Evolutionary conservation across 768 basidiomycete species (phyloP), one percentile per base, ranked within the genome.

Genomic region (Trametes meyenii): DNA sequence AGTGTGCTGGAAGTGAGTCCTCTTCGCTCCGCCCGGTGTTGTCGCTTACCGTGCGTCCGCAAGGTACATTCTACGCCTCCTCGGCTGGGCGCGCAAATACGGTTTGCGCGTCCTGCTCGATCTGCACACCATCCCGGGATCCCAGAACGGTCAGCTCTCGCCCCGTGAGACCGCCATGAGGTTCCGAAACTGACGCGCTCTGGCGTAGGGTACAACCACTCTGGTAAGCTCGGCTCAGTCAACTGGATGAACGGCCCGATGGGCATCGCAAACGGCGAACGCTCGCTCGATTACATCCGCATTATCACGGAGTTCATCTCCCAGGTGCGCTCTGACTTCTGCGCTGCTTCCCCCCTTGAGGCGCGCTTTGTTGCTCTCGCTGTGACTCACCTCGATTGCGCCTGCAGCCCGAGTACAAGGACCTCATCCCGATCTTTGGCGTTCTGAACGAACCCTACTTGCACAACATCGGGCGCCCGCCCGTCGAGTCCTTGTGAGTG

Each of bases 11-110:
- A 85, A 82, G 82, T 87, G 72, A 63, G 40, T 24, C 7, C 7
- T 24, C 14, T 11, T n/a, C 38, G 2, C 50, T 6, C 17, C 5
- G 40, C 33, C n/a, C n/a, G 21, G 44, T 66, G 23, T 17, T 53
- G n/a, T 1, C 24, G 50, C 24, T 21, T 42, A 65, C 24, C 50
- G n/a, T n/a, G 1, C 26, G n/a, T 10, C 3, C 3, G n/a, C 14
- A 49, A 87, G 85, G 65, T 92, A 94, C 74, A 85, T 92, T 72
- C 74, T 92, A 24, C 85, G 85, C 43, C 80, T 89, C 24, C 75
- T 96, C 39, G 80, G 78, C 3, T 97, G 94, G 94, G 87, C 86
- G 16, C 80, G 94, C 50, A 96, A 97, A 74, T 96, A 96, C 70
- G 94, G 94, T 1, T 66, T 96, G 21, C 81, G 94, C 23, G 84